Base-by-base conservation (phyloP, 371 early-diverging fungal genomes). In the Nematocida sp. region DNA sequence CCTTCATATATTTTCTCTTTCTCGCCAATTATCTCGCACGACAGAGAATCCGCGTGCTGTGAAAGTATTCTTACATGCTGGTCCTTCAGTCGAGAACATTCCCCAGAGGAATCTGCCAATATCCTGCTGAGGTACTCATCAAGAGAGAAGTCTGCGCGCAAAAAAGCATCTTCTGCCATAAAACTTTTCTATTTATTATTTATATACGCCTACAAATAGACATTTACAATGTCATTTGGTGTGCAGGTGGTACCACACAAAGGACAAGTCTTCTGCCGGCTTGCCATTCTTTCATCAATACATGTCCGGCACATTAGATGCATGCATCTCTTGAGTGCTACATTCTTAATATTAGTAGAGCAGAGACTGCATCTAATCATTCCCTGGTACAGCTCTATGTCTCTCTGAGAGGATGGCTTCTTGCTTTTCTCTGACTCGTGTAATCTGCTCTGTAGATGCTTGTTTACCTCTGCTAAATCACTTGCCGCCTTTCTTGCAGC, bases 201-300 rank as follows among this genome's bases (percentile, higher is more conserved):
- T 20, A 39, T 55, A 57, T 50, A 60, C 11, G 62, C 7, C 54
- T 84, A 86, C 23, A 88, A 80, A 82, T 83, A 97, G 62, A 98
- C 90, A 83, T 91, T 91, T 75, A 90, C 90, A 23, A 96, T 91
- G 87, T 99, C 98, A 62, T 90, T 91, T 42, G 90, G 88, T 4
- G 93, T 92, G 90, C 97, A 98, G 20, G 91, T 88, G 83, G 92
- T 91, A 55, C 91, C 92, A 86, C 99, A 99, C 5, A 90, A 92
- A 5, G 98, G 98, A 88, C 99, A 99, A 84, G 95, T 94, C 88
- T 98, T 91, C 85, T 95, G 94, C 18, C 97, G 90, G 11, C 92
- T 92, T 82, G 92, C 93, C 82, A 92, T 88, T 80, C 94, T 90
- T 45, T 89, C 89, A 75, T 96, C 93, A 55, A 97, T 89, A 84